Evolutionary conservation across 2,329 filamentous ascomycete species (phyloP), one percentile per base, ranked within the genome.

Genomic region (Sclerotinia borealis): DNA sequence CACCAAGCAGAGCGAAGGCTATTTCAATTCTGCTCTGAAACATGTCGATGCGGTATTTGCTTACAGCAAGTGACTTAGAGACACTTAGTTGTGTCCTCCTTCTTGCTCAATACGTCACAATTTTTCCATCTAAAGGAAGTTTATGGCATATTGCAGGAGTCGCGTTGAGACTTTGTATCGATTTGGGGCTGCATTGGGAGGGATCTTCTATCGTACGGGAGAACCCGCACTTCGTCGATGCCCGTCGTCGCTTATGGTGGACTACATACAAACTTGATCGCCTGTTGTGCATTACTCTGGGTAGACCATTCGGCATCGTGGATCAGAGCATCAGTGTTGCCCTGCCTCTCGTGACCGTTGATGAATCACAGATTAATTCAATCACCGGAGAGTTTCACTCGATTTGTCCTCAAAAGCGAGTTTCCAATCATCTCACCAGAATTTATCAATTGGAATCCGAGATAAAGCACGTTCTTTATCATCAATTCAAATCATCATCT

Each of bases 71-170:
- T 56, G 72, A 75, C 60, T 60, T 75, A 9, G 74, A 76, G 47
- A 73, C 73, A 29, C 68, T 76, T 27, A 68, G 70, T 1, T 61
- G 68, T n/a, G 66, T 75, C 2, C 67, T 76, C 39, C 68, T 76
- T 10, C 62, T 76, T 63, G 68, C 71, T 39, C 74, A 75, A 65
- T 76, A 72, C 58, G 69, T 75, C 56, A 65, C 72, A 11, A 58
- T 75, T 49, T 73, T 68, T 52, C 74, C 74, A 49, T 72, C 68
- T 22, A 67, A 69, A 61, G 73, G 74, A 11, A 75, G 71, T 62
- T 58, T 76, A 31, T 76, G 74, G 74, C 73, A 75, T 63, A 61
- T 76, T 47, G 73, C 68, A n/a, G 74, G 74, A 15, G 71, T 72
- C 65, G 73, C 73, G 25, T 64, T 76, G 55, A 70, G 74, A 5